Evolutionary conservation across 768 basidiomycete genomes (phyloP), one percentile per base, ranked within the genome.

Genomic region (Hortiboletus campestris): DNA sequence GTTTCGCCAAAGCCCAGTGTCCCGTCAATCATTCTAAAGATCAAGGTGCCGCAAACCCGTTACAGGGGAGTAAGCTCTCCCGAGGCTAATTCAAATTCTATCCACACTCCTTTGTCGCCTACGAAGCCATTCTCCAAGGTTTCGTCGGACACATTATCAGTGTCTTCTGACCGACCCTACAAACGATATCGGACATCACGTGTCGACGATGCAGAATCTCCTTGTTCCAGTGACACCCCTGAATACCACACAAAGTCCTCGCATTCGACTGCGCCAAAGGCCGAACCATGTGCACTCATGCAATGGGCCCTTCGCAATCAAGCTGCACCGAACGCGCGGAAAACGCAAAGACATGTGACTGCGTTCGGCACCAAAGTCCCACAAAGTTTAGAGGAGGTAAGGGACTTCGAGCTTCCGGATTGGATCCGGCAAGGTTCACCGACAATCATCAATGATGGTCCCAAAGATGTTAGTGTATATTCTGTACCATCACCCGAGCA

Each of bases 321-420:
- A 46, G 69, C 71, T 11, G 72, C 74, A 41, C 77, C 76, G 14
- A 74, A 73, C 19, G 71, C 75, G 22, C 72, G 82, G 51, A 79
- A 80, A 64, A 78, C 81, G 12, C 76, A 78, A 58, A 76, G 85
- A 54, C 77, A 81, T 58, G 70, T 79, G 40, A 77, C 75, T 16
- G 83, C 85, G 10, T 89, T 88, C 63, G 87, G 88, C 0, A 72
- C 75, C 41, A 78, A 81, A 58, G 73, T 86, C n/a, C 82, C 81
- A 6, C 61, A 65, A 1, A 78, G 75, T 35, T 56, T 84, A 36
- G 77, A 78, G 56, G 76, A 79, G 50, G 56, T 72, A 31, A 74
- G 70, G 57, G 84, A 87, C 41, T 89, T 80, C 61, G 76, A 79
- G 60, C 69, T 85, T 36, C 87, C 88, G 0, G 57, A 69, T 19